Evolutionary conservation across 495 filamentous ascomycete species (phyloP).

Genomic region (Gamarada debralockiae): DNA sequence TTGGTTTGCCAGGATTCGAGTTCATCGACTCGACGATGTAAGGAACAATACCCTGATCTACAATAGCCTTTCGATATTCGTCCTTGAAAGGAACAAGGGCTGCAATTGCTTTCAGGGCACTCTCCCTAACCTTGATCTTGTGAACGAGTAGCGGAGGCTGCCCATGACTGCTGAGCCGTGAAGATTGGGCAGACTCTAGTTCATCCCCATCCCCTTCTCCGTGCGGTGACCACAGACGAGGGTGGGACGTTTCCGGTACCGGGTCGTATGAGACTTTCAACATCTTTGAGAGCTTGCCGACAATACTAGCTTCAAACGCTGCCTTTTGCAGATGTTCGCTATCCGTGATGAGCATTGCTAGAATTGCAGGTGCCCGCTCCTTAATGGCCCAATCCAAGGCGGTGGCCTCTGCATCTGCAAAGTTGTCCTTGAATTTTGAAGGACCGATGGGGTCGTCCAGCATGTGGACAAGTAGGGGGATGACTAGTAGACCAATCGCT

Average conservation of each 20-base stretch:
- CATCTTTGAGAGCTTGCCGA: slow-evolving; percentile 69
- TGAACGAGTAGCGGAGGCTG: slow-evolving; percentile 63
- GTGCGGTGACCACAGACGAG: slow-evolving; percentile 39
- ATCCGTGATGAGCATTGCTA: slow-evolving; percentile 76
- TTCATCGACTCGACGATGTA: slow-evolving; percentile 83
- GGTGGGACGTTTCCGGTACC: slow-evolving; percentile 32
- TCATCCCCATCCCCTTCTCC: slow-evolving; percentile 18
- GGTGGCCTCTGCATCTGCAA: slow-evolving; percentile 31
- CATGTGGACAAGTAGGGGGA: slow-evolving; percentile 70
- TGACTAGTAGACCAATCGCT: slow-evolving; percentile 59
- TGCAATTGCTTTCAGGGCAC: slow-evolving; percentile 73
- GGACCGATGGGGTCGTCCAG: slow-evolving; percentile 45
- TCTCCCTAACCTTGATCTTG: slow-evolving; percentile 71
- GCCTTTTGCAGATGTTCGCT: slow-evolving; percentile 74
- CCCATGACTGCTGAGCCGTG: slow-evolving; percentile 53
- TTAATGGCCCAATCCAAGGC: slow-evolving; percentile 45
- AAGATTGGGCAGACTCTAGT: slow-evolving; percentile 25
- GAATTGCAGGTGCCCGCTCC: slow-evolving; percentile 68
- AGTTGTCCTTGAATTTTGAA: slow-evolving; percentile 23
- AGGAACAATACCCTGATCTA: slow-evolving; percentile 73
- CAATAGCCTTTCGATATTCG: slow-evolving; percentile 75
- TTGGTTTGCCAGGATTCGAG: slow-evolving; percentile 43
- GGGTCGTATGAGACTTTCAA: slow-evolving; percentile 65
- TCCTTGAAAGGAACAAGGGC: slow-evolving; percentile 78
- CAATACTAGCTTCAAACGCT: slow-evolving; percentile 71